Percentiles rank a stretch among this genome's conserved stretches.
Evolutionary conservation across 2,329 filamentous ascomycete genomes (phyloP).

Genomic region (Aureobasidium sp.): DNA sequence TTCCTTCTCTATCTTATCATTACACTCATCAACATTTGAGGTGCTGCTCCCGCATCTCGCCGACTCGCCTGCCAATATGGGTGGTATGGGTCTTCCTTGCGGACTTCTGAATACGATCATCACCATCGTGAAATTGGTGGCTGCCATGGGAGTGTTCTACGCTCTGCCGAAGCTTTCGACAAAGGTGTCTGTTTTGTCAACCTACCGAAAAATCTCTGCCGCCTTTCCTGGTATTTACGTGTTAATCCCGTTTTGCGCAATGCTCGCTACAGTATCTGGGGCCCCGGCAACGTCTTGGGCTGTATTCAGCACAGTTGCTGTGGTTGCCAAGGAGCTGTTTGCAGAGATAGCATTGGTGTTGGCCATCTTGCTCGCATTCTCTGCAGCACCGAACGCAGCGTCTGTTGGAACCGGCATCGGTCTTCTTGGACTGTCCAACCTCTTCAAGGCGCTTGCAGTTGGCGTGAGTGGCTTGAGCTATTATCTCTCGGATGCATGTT

Average conservation of each 20-base stretch:
- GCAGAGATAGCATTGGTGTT: conserved; percentile 35
- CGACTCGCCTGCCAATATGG: conserved; percentile 36
- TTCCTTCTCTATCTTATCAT: conserved; percentile 47
- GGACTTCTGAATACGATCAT: conserved; percentile 36
- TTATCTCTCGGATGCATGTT: conserved; percentile 37
- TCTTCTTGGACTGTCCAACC: conserved; percentile 39
- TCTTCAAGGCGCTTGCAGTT: conserved; percentile 41
- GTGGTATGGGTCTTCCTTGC: conserved; percentile 40
- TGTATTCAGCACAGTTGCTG: conserved; percentile 27
- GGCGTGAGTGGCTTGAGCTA: conserved; percentile 38
- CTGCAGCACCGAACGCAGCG: conserved; percentile 39
- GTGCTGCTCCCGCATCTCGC: conserved; percentile 40
- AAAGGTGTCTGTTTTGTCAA: conserved; percentile 33
- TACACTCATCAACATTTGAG: conserved; percentile 47
- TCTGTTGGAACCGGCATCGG: conserved; percentile 41
- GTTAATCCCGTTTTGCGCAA: conserved; percentile 32
- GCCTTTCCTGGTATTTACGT: conserved; percentile 34
- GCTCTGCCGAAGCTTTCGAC: conserved; percentile 31
- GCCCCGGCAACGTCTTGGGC: conserved; percentile 11
- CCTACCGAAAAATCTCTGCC: conserved; percentile 35
- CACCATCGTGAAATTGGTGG: conserved; percentile 34
- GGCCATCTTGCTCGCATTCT: conserved; percentile 39
- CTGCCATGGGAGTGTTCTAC: conserved; percentile 32
- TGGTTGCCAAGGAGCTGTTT: conserved; percentile 37
- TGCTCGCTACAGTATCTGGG: conserved; percentile 23